These are phyloP conservation scores for Hordeum marinum DNA, from an alignment of 176 grass and related monocot genomes.

Conservation along the genomic window DNA sequence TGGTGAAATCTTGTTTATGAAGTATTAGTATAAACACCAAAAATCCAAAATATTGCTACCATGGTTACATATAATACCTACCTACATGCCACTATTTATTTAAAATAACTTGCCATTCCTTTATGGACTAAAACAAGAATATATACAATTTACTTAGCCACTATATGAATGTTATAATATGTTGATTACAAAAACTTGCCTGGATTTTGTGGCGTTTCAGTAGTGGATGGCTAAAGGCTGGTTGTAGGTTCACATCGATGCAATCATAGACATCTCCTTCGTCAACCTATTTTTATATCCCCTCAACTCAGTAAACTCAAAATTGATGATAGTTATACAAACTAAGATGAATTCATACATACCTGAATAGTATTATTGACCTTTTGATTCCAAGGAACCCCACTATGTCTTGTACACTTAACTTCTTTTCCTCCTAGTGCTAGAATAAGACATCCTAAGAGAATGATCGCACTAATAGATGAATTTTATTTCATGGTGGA, in stretches of 20 bases:
- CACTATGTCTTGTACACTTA: not conserved
- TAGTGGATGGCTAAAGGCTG: not conserved
- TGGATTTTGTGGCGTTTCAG: not conserved
- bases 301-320: not conserved
- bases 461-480: not conserved
- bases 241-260: not conserved
- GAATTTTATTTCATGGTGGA: not conserved
- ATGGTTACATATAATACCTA: not conserved
- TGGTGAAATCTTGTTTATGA: not conserved
- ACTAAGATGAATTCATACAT: not conserved
- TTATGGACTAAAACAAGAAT: not conserved
- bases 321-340: not conserved
- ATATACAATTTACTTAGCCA: not conserved
- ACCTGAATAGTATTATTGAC: not conserved
- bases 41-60: not conserved
- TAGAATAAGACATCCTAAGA: not conserved
- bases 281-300: not conserved
- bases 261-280: not conserved
- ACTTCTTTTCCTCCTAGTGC: not conserved
- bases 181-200: not conserved
- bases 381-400: not conserved
- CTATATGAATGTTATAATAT: not conserved
- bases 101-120: not conserved
- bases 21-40: not conserved
- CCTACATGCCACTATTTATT: not conserved